Evolutionary conservation across 2,329 filamentous ascomycete genomes (phyloP), one percentile per base, ranked within the genome.

Genomic region (Mycogone perniciosa): DNA sequence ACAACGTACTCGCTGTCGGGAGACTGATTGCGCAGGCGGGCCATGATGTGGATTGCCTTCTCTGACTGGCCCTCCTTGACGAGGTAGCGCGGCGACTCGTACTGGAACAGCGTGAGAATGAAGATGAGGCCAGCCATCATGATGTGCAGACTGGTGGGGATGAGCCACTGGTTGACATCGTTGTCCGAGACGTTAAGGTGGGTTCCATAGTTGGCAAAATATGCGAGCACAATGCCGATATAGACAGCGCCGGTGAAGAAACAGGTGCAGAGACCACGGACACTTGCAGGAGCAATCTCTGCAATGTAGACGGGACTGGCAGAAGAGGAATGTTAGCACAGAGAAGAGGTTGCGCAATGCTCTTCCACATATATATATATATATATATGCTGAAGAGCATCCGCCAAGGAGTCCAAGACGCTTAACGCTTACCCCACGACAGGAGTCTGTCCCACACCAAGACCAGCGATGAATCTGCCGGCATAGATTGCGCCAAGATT

Each of bases 71-170:
- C 80, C 48, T 78, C 68, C 65, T 86, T 88, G 66, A 88, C 71
- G 6, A 89, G 76, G 68, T 77, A 89, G 7, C 86, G 81, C 0
- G 86, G 86, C 0, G 85, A 88, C 64, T 89, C 86, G 51, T 74
- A 75, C 56, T 85, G 79, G 58, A 86, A 77, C 64, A 88, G 84
- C 8, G 81, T 86, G 10, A 90, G 74, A 50, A 81, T 59, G 61
- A 88, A 79, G 62, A 90, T 89, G 54, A 91, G 68, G 4, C 79
- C 79, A 2, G 86, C 83, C 61, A 91, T 89, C 62, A 89, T 89
- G 65, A 92, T 74, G 63, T 92, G 87, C 51, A 91, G 72, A 57
- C 81, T 83, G 39, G 85, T 89, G 0, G 88, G 87, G 0, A 89
- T 78, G 40, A 86, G 75, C 79, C 79, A 82, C 55, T 76, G 73